phyloP scores from a whole-genome alignment of 345 rosid genomes.

The Erodium maritimum region DNA sequence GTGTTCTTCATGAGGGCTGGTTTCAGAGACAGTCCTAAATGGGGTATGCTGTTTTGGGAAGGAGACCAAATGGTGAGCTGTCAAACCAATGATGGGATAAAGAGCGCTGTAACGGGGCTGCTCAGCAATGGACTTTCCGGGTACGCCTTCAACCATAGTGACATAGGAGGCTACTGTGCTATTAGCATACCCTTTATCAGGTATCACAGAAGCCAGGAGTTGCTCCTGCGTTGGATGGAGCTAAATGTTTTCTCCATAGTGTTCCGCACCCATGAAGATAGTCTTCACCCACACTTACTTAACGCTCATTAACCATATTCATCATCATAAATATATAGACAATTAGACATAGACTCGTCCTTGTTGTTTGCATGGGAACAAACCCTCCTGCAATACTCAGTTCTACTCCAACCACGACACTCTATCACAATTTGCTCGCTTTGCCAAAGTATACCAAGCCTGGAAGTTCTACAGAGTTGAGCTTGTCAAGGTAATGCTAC shows the following conservation, averaged over 20 bases:
- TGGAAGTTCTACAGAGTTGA: no score
- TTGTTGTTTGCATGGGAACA: no score
- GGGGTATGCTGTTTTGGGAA: slow-evolving; percentile 78
- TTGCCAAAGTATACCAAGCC: no score
- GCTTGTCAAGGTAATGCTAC: no score
- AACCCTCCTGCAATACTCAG: no score
- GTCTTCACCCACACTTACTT: slow-evolving; percentile 5
- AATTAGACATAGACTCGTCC: no score
- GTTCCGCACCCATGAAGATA: slow-evolving; percentile 68
- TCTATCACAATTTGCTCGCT: no score
- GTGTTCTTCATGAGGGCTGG: slow-evolving; percentile 74
- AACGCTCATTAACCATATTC: no score
- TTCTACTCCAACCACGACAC: no score
- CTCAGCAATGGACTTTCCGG: slow-evolving; percentile 62
- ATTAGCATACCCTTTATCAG: slow-evolving; percentile 41
- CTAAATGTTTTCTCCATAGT: slow-evolving; percentile 50
- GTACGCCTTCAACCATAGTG: slow-evolving; percentile 63
- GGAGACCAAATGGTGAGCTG: slow-evolving; percentile 84
- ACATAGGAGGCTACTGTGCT: slow-evolving; percentile 65
- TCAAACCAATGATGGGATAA: slow-evolving; percentile 65
- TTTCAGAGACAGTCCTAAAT: slow-evolving; percentile 55
- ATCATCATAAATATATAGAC: no score
- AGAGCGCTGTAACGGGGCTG: slow-evolving; percentile 56
- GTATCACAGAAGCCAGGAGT: slow-evolving; percentile 50
- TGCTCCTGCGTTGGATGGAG: slow-evolving; percentile 73